These are phyloP conservation scores for Ceratocystis smalleyi DNA, from an alignment of 2,329 filamentous ascomycete genomes.

Conservation along the genomic window DNA sequence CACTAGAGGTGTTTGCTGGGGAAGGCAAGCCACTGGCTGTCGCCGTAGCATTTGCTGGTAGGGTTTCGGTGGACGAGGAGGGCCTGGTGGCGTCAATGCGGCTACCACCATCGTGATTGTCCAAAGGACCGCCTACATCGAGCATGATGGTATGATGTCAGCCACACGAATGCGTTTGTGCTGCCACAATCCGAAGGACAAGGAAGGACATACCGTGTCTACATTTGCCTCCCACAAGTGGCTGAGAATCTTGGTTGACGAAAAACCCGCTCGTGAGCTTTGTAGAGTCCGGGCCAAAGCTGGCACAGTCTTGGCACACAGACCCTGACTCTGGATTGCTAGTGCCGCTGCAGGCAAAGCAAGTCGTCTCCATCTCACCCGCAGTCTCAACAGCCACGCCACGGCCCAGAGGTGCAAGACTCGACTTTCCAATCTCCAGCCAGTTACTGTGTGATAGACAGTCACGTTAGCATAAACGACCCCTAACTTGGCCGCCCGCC, in stretches of 20 bases:
- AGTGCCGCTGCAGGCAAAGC: background rate
- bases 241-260: conserved; percentile 5
- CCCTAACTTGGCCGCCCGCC: background rate
- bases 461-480: background rate
- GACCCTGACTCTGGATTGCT: background rate
- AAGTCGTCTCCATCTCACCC: conserved; percentile 3
- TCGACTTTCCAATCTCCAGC: conserved; percentile 13
- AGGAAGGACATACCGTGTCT: conserved; percentile 10
- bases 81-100: background rate
- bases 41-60: background rate
- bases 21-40: background rate
- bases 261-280: conserved; percentile 14
- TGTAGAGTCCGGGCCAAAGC: background rate
- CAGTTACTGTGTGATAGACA: conserved; percentile 7
- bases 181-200: background rate
- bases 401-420: conserved; percentile 12
- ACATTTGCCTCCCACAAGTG: conserved; percentile 11
- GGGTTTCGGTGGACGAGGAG: background rate
- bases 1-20: background rate
- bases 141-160: background rate
- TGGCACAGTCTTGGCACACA: conserved; percentile 11
- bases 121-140: conserved; percentile 9
- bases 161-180: background rate
- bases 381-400: conserved; percentile 9
- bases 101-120: background rate